phyloP scores from a whole-genome alignment of 2,329 filamentous ascomycete genomes.

The Colletotrichum brevisporum region DNA sequence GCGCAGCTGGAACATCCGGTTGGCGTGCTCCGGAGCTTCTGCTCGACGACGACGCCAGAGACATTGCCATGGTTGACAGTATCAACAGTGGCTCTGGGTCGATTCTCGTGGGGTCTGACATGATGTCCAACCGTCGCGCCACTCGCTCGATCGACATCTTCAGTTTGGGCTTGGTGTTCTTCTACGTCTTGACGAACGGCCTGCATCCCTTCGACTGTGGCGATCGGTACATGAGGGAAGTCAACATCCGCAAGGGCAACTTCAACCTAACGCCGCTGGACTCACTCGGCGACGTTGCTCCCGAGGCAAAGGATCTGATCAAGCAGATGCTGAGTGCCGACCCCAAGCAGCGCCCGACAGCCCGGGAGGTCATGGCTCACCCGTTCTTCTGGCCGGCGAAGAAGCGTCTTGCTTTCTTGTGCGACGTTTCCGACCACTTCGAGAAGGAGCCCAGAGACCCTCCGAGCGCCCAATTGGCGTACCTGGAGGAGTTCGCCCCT shows the following conservation, averaged over 20 bases:
- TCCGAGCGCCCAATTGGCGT: conserved; percentile 75
- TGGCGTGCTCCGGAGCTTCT: conserved; percentile 97
- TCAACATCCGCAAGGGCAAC: conserved; percentile 94
- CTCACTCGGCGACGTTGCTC: conserved; percentile 84
- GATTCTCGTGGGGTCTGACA: conserved; percentile 69
- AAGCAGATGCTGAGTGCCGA: conserved; percentile 78
- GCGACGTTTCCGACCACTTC: conserved; percentile 96
- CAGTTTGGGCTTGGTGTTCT: conserved; percentile 97
- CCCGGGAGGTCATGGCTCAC: conserved; percentile 86
- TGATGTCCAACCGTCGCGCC: conserved; percentile 80
- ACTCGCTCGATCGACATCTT: conserved; percentile 98
- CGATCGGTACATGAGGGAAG: conserved; percentile 94
- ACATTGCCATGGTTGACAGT: conserved; percentile 64
- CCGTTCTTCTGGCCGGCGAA: conserved; percentile 97
- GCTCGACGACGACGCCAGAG: conserved; percentile 79
- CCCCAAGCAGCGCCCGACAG: conserved; percentile 75
- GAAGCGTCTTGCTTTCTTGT: conserved; percentile 92
- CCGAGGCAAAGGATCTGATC: conserved; percentile 90
- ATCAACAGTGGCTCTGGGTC: conserved; percentile 74
- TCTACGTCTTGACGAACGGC: conserved; percentile 95
- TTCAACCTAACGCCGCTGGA: conserved; percentile 80
- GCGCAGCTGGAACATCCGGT: conserved; percentile 92
- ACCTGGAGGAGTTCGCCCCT: conserved; percentile 68
- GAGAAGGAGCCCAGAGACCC: conserved; percentile 92
- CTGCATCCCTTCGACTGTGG: conserved; percentile 95